phyloP scores from a whole-genome alignment of 2,329 filamentous ascomycete genomes.

The Fusarium brachygibbosum region DNA sequence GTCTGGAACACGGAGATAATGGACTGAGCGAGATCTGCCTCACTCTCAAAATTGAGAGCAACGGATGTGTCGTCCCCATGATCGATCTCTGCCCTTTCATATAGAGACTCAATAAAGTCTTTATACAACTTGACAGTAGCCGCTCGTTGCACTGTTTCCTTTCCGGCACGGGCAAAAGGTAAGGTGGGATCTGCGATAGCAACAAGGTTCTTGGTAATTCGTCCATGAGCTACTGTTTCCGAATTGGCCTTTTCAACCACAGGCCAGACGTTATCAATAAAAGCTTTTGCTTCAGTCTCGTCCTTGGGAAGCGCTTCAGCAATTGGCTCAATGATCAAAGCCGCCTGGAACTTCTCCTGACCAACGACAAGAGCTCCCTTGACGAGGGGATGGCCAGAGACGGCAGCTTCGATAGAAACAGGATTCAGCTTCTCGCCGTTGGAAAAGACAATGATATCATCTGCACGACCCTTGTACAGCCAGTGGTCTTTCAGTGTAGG shows the following conservation, averaged over 20 bases:
- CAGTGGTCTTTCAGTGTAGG: conserved; percentile 8
- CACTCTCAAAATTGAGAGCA: neutral
- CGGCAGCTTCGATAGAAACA: neutral
- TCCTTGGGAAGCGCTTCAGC: fast-evolving
- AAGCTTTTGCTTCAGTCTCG: fast-evolving
- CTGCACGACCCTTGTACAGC: conserved; percentile 4
- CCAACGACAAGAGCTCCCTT: neutral
- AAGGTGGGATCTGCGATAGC: neutral
- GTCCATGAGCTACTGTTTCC: neutral
- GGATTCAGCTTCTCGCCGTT: conserved; percentile 20
- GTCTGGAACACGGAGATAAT: neutral
- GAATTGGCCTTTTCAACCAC: neutral
- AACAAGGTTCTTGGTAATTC: neutral
- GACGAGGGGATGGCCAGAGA: neutral
- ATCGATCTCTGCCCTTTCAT: neutral
- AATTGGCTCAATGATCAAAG: conserved; percentile 14
- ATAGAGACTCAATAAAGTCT: neutral
- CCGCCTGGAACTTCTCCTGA: neutral
- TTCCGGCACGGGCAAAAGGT: neutral
- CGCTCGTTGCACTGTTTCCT: neutral
- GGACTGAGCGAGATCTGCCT: fast-evolving
- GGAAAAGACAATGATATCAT: conserved; percentile 4
- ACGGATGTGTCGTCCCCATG: fast-evolving
- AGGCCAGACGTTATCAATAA: neutral
- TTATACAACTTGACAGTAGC: neutral